Percentiles rank a stretch among this genome's conserved stretches.
These are phyloP conservation scores for Amanita pallidorosea DNA, from an alignment of 768 basidiomycete genomes.

Conservation along the genomic window DNA sequence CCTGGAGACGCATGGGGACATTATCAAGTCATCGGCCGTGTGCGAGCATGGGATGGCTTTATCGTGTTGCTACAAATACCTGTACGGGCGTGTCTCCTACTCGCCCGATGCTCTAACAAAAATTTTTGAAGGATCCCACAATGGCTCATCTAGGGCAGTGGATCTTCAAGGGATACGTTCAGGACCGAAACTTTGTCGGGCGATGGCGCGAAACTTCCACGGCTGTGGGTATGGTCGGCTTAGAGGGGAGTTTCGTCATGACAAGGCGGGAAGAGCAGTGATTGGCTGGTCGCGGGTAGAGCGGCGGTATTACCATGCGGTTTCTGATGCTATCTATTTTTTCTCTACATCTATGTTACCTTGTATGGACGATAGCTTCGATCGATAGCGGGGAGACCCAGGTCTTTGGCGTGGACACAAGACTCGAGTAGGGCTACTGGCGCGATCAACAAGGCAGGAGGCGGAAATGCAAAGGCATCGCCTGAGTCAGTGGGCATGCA, in stretches of 20 bases:
- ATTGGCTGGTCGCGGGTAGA: neutral
- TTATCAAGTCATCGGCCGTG: constrained; percentile 32
- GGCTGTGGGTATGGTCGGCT: constrained; percentile 26
- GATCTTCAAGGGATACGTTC: constrained; percentile 44
- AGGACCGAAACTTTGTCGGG: constrained; percentile 38
- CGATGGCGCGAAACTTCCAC: constrained; percentile 44
- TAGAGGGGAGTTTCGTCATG: constrained; percentile 38
- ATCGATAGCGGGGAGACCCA: neutral
- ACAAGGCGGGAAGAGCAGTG: constrained; percentile 15
- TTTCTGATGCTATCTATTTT: neutral
- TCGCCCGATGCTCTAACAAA: neutral
- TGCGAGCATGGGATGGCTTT: constrained; percentile 41
- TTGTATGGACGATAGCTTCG: constrained; percentile 2
- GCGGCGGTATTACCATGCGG: neutral
- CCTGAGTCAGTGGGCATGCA: neutral
- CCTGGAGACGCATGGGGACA: constrained; percentile 41
- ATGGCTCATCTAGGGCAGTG: constrained; percentile 24
- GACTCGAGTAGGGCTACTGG: neutral
- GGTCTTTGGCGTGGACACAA: neutral
- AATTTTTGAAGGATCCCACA: constrained; percentile 20
- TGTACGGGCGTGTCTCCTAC: constrained; percentile 18
- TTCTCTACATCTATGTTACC: neutral
- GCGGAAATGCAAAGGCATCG: neutral
- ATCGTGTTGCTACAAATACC: constrained; percentile 33
- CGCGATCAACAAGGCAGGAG: neutral